Conservation (phyloP, 805 yeast species). For the Clavispora vitiphila region DNA sequence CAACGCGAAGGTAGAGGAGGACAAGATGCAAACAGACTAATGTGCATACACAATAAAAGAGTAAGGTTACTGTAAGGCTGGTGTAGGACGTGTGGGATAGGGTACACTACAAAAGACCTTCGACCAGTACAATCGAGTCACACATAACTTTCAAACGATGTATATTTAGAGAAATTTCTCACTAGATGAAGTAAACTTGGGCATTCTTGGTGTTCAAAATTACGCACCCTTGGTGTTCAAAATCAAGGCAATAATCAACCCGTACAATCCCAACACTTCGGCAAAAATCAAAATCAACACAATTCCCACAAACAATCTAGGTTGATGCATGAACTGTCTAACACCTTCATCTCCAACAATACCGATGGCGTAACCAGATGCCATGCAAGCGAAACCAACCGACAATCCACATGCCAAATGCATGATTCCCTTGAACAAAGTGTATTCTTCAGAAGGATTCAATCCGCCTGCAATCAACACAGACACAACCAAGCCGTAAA, state of each 20-base stretch:
- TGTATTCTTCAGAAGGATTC: conserved; percentile 71
- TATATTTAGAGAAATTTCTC: background rate
- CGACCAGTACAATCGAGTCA: too few species aligned
- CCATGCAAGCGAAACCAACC: conserved; percentile 94
- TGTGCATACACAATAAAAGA: background rate
- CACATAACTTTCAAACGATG: background rate
- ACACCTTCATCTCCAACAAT: conserved; percentile 93
- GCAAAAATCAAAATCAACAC: conserved; percentile 86
- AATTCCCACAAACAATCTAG: conserved; percentile 83
- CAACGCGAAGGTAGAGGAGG: conserved; percentile 16
- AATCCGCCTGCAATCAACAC: conserved; percentile 91
- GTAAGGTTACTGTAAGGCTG: background rate
- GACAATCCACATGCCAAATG: conserved; percentile 93
- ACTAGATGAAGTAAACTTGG: conserved; percentile 2
- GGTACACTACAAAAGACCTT: too few species aligned
- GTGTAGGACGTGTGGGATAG: too few species aligned
- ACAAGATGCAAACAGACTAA: conserved; percentile 36
- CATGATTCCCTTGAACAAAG: conserved; percentile 95
- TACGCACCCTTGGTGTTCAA: conserved; percentile 85
- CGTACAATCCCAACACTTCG: conserved; percentile 85
- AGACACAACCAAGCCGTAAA: conserved; percentile 94
- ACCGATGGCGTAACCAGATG: conserved; percentile 96
- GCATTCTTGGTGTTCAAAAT: conserved; percentile 82
- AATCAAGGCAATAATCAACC: conserved; percentile 92
- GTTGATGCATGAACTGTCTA: conserved; percentile 82